Evolutionary conservation across 1,139 yeast species (phyloP), one percentile per base, ranked within the genome.

Genomic region (Geotrichum europaeum): DNA sequence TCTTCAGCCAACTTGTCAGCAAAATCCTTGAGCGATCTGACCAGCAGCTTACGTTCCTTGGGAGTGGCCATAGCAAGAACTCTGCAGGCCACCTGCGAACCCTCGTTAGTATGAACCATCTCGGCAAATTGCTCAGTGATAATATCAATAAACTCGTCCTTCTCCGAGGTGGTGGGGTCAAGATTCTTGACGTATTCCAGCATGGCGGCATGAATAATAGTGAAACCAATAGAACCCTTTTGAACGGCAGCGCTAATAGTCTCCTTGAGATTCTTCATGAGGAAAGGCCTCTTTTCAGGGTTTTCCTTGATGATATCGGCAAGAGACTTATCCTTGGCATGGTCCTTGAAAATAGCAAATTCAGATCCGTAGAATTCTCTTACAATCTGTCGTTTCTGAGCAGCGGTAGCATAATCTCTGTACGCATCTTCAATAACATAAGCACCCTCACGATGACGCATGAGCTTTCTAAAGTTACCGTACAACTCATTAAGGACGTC

Each of bases 401-500:
- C 89, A 52, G 87, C 82, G 34, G 91, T 84, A 4, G 97, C 84
- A 74, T 92, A 94, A 66, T 91, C 84, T 34, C 91, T 89, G 73
- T 81, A 94, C 69, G 91, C 81, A 79, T 94, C 99, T 76, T 94
- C 98, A 65, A 92, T 92, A 50, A 94, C 98, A 70, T 94, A 91
- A n/a, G 98, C 98, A 76, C 98, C 99, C 79, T 94, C 98, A 76
- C 87, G 87, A 76, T 94, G 98, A 79, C 96, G 86, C 95, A 94
- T 91, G 66, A 94, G 80, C 75, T 90, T 92, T 73, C 97, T 81
- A 69, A 90, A 83, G 69, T 87, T 87, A 58, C 98, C 98, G 71
- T 91, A 96, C 65, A 94, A 80, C 75, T 90, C 97, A 70, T 87
- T 81, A 61, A 92, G 81, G 61, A 94, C 88, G 49, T 83, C 70